These are phyloP conservation scores for carrot (Daucus carota) DNA, from an alignment of 129 eudicot genomes.

Conservation along the genomic window DH1_v3.0 NC_030386.2:38173501-38174000, in stretches of 20 bases:
- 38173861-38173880: background rate
- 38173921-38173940: slow-evolving; percentile 99
- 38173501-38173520: background rate
- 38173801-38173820: no score
- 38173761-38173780: no score
- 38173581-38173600: background rate
- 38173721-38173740: background rate
- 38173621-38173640: background rate
- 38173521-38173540: background rate
- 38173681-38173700: background rate
- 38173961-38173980: slow-evolving; percentile 12
- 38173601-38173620: background rate
- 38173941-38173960: slow-evolving; percentile 38
- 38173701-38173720: background rate
- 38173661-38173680: background rate
- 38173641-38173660: background rate
- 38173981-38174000: slow-evolving; percentile 20
- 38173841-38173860: background rate
- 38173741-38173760: no score
- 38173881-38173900: background rate
- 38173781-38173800: no score
- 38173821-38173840: no score
- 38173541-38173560: background rate
- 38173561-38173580: background rate
- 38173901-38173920: slow-evolving; percentile 99